Percentiles rank a stretch among this genome's conserved stretches.
Conservation (phyloP, 2,329 filamentous ascomycete genomes). For the Magnaporthiopsis rhizophila region DNA sequence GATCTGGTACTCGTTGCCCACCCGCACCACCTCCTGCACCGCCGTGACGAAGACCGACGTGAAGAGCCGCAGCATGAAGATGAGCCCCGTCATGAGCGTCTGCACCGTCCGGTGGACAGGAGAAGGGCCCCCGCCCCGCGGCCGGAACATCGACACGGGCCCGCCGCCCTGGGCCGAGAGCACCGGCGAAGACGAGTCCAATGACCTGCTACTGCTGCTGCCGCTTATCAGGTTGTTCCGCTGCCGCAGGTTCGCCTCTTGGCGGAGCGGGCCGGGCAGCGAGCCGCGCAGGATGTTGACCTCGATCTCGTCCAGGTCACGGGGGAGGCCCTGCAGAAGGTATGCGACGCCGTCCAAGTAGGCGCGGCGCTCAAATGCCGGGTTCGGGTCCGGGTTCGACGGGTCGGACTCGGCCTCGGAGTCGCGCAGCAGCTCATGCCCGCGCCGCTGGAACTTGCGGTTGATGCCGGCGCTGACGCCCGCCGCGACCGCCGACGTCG, state of each 20-base stretch:
- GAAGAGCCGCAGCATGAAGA: slow-evolving; percentile 36
- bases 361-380: slow-evolving; percentile 44
- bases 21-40: slow-evolving; percentile 6
- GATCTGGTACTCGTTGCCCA: slow-evolving; percentile 8
- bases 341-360: slow-evolving; percentile 57
- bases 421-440: slow-evolving; percentile 5
- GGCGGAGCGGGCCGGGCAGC: slow-evolving; percentile 28
- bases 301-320: slow-evolving; percentile 48
- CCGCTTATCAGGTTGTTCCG: background rate
- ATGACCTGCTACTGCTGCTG: background rate
- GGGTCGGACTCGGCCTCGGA: slow-evolving; percentile 8
- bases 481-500: background rate
- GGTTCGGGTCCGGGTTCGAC: slow-evolving; percentile 5
- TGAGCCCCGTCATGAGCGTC: slow-evolving; percentile 83
- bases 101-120: slow-evolving; percentile 98
- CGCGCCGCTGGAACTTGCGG: slow-evolving; percentile 8
- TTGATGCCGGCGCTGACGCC: slow-evolving; percentile 4
- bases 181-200: background rate
- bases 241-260: background rate
- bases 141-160: background rate
- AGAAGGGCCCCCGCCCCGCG: slow-evolving; percentile 48
- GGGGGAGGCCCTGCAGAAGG: slow-evolving; percentile 51
- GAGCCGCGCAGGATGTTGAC: slow-evolving; percentile 39
- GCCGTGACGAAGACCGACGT: slow-evolving; percentile 2
- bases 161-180: background rate